These are phyloP conservation scores for Asterophora parasitica DNA, from an alignment of 768 basidiomycete species.

Conservation along the genomic window DNA sequence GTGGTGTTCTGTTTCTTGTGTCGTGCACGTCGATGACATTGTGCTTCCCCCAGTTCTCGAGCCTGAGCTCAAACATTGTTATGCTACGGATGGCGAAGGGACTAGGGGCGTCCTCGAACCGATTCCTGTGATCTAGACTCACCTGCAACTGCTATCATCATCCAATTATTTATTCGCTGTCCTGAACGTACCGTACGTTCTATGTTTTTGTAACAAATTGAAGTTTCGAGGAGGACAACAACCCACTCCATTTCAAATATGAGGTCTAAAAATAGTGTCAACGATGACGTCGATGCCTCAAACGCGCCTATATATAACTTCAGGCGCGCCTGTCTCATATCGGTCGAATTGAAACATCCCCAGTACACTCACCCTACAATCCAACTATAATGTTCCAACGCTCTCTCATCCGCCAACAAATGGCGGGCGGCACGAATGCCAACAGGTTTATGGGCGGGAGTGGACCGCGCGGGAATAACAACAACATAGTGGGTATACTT, in stretches of 20 bases:
- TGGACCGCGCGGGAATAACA: conserved; percentile 16
- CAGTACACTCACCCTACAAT: background rate
- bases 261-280: background rate
- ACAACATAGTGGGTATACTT: conserved; percentile 12
- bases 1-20: conserved; percentile 19
- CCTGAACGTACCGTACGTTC: background rate
- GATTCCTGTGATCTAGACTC: conserved; percentile 32
- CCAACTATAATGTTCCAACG: conserved; percentile 6
- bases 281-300: conserved; percentile 13
- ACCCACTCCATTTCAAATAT: background rate
- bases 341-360: conserved; percentile 6
- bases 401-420: conserved; percentile 15
- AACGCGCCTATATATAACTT: conserved; percentile 4
- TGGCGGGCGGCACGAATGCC: conserved; percentile 7
- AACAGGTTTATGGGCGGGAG: conserved; percentile 17
- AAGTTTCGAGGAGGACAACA: too few relatives aligned
- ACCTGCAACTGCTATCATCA: background rate
- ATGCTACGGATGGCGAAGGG: conserved; percentile 42
- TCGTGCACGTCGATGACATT: background rate
- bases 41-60: conserved; percentile 35
- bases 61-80: conserved; percentile 45
- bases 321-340: conserved; percentile 3
- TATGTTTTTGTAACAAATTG: background rate
- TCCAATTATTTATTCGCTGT: conserved; percentile 4
- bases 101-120: conserved; percentile 31